Percentiles rank a stretch among this genome's conserved stretches.
These are phyloP conservation scores for Diaporthe citriasiana DNA, from an alignment of 2,329 filamentous ascomycete genomes.

Conservation along the genomic window DNA sequence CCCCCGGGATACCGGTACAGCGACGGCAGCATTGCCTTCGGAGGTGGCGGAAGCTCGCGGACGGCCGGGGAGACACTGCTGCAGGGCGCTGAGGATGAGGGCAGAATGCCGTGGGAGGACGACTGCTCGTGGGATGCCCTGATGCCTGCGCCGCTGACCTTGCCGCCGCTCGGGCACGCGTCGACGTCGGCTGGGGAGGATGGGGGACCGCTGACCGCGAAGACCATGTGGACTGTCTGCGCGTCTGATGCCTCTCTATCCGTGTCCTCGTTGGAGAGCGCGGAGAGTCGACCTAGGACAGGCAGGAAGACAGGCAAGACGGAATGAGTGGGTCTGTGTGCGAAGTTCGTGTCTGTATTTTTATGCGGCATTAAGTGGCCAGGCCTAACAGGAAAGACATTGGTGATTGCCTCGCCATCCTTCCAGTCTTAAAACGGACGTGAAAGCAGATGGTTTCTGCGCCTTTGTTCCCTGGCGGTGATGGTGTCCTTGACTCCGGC, in stretches of 20 bases:
- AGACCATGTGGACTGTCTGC: conserved; percentile 21
- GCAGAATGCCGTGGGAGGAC: not conserved
- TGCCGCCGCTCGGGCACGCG: not conserved
- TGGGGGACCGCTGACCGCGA: not conserved
- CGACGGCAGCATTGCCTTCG: not conserved
- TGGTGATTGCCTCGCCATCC: not conserved
- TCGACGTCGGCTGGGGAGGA: conserved; percentile 1
- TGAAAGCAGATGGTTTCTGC: not conserved
- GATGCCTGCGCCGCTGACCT: conserved; percentile 14
- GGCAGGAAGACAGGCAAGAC: conserved; percentile 30
- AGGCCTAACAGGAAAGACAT: not conserved
- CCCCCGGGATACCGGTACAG: conserved; percentile 12
- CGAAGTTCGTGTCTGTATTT: not conserved
- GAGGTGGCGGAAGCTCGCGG: not conserved
- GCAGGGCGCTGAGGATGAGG: not conserved
- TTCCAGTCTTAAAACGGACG: too few species aligned
- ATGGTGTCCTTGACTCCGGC: not conserved
- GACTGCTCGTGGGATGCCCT: conserved; percentile 4
- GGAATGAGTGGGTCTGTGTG: not conserved
- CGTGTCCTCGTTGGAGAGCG: not conserved
- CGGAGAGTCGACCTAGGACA: not conserved
- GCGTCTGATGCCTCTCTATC: not conserved
- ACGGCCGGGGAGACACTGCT: not conserved
- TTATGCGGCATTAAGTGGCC: not conserved
- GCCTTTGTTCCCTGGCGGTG: not conserved